Evolutionary conservation across 805 yeast species (phyloP), one percentile per base, ranked within the genome.

Genomic region (Cyberlindnera lachancei): DNA sequence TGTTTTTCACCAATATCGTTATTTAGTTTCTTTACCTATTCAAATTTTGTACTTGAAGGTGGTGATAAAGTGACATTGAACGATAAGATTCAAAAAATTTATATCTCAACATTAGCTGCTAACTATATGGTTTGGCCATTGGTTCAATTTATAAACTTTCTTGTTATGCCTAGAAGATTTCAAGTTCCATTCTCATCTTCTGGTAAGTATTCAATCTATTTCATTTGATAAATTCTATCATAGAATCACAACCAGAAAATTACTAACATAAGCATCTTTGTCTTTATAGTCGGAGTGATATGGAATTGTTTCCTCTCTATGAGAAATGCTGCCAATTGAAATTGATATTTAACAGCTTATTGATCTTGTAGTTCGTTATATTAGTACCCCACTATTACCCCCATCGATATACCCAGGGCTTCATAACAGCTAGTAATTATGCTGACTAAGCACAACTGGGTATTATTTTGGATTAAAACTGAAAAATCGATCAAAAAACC

Each of bases 251-350:
- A 43, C 43, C 46, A n/a, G n/a, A n/a, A n/a, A n/a, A n/a, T n/a
- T n/a, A n/a, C n/a, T n/a, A n/a, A n/a, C n/a, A n/a, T n/a, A n/a
- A n/a, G n/a, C n/a, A n/a, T n/a, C 27, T 5, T 17, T 15, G 6
- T 28, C 28, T 18, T 2, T 18, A 10, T 15, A 14, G 64, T 92
- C 6, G 90, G 95, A 18, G 94, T 90, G 14, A 61, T 90, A 23
- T 90, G 98, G 97, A 90, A 92, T 53, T 87, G 96, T 33, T 88
- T 82, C 60, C 61, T 90, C 30, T 86, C 95, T 0, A 75, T 84
- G 70, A 66, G 83, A 48, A 85, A 85, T 45, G 78, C 85, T 4
- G 58, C 67, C 1, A 51, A 50, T 18, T 40, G 28, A 29, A 21
- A 8, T 16, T 10, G n/a, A 18, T 16, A 13, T 6, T 24, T 6